A percentile compares a stretch with the other conserved stretches of the same genome.
phyloP scores from a whole-genome alignment of 2,329 filamentous ascomycete species.

The Xylariaceae sp. region DNA sequence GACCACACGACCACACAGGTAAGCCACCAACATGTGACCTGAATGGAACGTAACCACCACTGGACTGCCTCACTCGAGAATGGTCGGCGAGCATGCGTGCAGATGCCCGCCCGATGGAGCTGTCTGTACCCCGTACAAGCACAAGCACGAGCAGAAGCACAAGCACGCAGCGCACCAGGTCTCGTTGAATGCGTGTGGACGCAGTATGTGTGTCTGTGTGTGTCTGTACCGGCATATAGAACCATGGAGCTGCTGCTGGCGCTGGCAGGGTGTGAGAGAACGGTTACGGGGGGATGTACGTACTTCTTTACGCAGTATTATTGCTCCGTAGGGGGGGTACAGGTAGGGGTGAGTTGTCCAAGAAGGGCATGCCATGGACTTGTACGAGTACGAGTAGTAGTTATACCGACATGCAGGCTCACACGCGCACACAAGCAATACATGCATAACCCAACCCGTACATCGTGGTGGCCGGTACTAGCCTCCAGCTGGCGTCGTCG shows the following conservation, averaged over 20 bases:
- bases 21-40: constrained; percentile 16
- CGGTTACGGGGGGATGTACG: too few species aligned
- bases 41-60: constrained; percentile 9
- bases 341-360: background rate
- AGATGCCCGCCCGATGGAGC: constrained; percentile 1
- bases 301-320: too few species aligned
- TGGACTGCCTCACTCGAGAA: background rate
- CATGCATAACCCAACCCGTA: background rate
- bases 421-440: background rate
- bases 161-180: too few species aligned
- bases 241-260: background rate
- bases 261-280: background rate
- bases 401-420: background rate
- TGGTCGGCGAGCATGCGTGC: constrained; percentile 15
- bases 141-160: too few species aligned
- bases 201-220: too few species aligned
- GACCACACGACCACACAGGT: constrained; percentile 6
- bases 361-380: background rate
- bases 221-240: constrained; percentile 2
- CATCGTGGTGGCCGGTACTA: background rate
- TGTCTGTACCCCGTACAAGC: background rate
- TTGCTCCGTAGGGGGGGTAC: background rate
- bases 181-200: too few species aligned
- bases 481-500: background rate
- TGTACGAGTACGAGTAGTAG: background rate